Evolutionary conservation across 2,329 filamentous ascomycete species (phyloP).

Genomic region (Ambrosiella xylebori): DNA sequence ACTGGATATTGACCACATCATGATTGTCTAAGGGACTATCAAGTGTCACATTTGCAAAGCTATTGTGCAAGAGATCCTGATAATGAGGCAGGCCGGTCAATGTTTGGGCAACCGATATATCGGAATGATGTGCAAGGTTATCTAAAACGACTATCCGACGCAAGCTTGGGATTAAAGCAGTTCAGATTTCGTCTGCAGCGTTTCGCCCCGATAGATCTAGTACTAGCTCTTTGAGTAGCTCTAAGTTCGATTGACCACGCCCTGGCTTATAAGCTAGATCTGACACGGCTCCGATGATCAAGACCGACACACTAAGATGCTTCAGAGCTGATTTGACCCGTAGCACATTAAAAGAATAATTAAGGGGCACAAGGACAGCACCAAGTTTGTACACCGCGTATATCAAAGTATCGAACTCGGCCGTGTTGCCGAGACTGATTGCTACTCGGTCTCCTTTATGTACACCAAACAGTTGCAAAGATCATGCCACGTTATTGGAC

Average conservation of each 20-base stretch:
- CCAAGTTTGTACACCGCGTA: constrained; percentile 91
- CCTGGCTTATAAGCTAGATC: constrained; percentile 54
- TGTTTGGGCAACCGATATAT: constrained; percentile 27
- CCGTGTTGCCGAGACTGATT: constrained; percentile 68
- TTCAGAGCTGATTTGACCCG: constrained; percentile 66
- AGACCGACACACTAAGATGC: constrained; percentile 54
- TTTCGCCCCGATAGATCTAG: constrained; percentile 21
- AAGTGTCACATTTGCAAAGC: constrained; percentile 23
- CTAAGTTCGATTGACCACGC: constrained; percentile 34
- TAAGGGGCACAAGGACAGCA: constrained; percentile 83
- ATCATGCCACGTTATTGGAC: constrained; percentile 60
- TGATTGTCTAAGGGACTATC: constrained; percentile 33
- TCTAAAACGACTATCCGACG: constrained; percentile 59
- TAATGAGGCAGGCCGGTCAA: constrained; percentile 30
- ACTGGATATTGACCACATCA: constrained; percentile 87
- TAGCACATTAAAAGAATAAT: constrained; percentile 66
- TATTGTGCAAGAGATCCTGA: constrained; percentile 22
- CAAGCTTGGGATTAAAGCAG: constrained; percentile 45
- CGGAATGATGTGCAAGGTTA: constrained; percentile 42
- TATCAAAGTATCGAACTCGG: constrained; percentile 68
- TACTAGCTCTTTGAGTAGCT: constrained; percentile 28
- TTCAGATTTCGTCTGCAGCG: not conserved
- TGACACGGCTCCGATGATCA: constrained; percentile 76
- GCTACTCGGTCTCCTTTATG: constrained; percentile 71
- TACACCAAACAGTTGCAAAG: constrained; percentile 53